Evolutionary conservation across 148 eudicot genomes (phyloP).

Genomic region (Spergularia bocconei): DNA sequence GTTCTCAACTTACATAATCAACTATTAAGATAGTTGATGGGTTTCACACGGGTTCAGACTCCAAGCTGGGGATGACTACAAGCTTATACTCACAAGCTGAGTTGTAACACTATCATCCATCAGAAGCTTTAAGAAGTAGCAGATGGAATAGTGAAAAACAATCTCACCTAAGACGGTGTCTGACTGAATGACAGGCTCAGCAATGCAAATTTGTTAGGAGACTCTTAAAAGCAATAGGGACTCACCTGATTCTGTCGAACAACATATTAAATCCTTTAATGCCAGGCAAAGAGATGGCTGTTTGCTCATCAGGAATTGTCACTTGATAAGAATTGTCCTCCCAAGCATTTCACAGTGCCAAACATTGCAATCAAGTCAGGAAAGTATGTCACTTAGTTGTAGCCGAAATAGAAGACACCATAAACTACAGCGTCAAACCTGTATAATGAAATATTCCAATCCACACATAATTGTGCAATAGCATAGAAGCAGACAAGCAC

Average conservation of each 20-base stretch:
- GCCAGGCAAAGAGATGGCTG: background rate
- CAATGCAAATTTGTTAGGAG: background rate
- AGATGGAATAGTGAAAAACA: too few species aligned
- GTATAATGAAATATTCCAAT: background rate
- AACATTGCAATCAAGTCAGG: background rate
- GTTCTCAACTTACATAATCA: background rate
- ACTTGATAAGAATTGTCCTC: background rate
- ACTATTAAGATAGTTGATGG: background rate
- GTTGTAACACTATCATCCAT: too few species aligned
- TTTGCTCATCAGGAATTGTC: background rate
- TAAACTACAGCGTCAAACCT: background rate
- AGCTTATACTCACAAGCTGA: too few species aligned
- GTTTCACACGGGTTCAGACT: background rate
- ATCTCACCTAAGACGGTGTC: too few species aligned
- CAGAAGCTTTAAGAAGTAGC: too few species aligned
- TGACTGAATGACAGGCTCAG: too few species aligned
- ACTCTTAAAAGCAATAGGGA: background rate
- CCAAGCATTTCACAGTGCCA: background rate
- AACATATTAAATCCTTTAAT: background rate
- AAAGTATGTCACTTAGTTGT: background rate
- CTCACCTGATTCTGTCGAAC: constrained; percentile 15
- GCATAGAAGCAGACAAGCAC: background rate
- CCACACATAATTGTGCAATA: background rate
- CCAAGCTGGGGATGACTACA: background rate
- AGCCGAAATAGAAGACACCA: background rate